These are phyloP conservation scores for Rhizopogon vesiculosus DNA, from an alignment of 768 basidiomycete species.

Conservation along the genomic window DNA sequence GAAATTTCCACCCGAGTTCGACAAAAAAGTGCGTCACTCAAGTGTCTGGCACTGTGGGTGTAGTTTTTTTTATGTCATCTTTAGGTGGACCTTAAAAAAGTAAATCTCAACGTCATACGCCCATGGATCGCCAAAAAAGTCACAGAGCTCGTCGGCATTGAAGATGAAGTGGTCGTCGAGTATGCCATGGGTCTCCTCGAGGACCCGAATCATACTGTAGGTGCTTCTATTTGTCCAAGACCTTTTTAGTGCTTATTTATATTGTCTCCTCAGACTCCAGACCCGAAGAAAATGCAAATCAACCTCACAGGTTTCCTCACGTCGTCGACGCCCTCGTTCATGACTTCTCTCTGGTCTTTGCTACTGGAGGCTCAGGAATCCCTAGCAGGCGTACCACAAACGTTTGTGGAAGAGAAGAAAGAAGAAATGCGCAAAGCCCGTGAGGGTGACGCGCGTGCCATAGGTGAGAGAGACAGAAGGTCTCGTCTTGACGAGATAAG, in stretches of 20 bases:
- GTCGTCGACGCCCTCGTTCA: slow-evolving; percentile 80
- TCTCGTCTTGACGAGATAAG: slow-evolving; percentile 65
- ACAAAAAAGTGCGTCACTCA: slow-evolving; percentile 61
- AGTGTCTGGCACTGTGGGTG: not conserved
- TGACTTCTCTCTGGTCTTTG: slow-evolving; percentile 84
- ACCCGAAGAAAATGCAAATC: slow-evolving; percentile 95
- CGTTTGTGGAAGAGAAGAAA: slow-evolving; percentile 91
- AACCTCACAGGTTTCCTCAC: slow-evolving; percentile 91
- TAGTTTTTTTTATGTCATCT: not conserved
- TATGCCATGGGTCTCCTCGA: slow-evolving; percentile 95
- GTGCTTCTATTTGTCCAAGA: slow-evolving; percentile 17
- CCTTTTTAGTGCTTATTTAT: not conserved
- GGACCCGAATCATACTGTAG: slow-evolving; percentile 76
- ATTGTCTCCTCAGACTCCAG: slow-evolving; percentile 56
- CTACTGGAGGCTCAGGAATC: slow-evolving; percentile 92
- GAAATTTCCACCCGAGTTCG: slow-evolving; percentile 88
- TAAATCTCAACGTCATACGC: slow-evolving; percentile 86
- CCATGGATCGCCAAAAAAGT: slow-evolving; percentile 97
- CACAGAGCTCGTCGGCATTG: slow-evolving; percentile 84
- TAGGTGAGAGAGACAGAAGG: slow-evolving; percentile 70
- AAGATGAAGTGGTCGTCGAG: slow-evolving; percentile 96
- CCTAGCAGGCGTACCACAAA: slow-evolving; percentile 83
- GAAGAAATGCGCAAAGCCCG: slow-evolving; percentile 76
- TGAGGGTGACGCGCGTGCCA: slow-evolving; percentile 56
- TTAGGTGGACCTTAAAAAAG: slow-evolving; percentile 93